Evolutionary conservation across 805 yeast genomes (phyloP), one percentile per base, ranked within the genome.

Genomic region (Starmerella davenportii): DNA sequence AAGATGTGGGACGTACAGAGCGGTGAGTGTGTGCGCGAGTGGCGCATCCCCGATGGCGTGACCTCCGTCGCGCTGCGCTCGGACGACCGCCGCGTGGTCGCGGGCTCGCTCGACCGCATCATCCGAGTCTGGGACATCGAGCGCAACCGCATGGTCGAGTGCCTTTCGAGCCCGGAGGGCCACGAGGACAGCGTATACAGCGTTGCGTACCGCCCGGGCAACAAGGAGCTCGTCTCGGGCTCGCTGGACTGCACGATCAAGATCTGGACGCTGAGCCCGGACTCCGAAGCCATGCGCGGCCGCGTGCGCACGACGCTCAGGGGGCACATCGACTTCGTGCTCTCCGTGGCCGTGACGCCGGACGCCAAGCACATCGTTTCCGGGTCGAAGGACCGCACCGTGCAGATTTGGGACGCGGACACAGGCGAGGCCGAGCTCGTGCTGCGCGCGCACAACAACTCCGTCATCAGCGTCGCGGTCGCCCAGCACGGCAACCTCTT

Each of bases 1-100:
- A 72, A 95, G 57, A 78, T 90, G 54, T 87, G 98, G 98, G 95
- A 87, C 59, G 70, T 85, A 55, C 73, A 79, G 50, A 70, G 82
- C 30, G 90, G 93, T 19, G 84, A 80, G 62, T 81, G 94, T 58
- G 74, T 84, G 18, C 67, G 84, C 53, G 84, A 94, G 35, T 66
- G 87, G 48, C 72, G 84, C 15, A 85, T 87, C 51, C 95, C 87
- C 61, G 96, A 87, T 58, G 98, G 98, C 50, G 96, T 87, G 38
- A 87, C 98, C 40, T 87, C 98, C 0, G 95, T 87, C 34, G 94
- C 95, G 17, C 87, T 87, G 31, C 80, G 94, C 7, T 95, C 95
- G 36, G 93, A 87, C 59, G 95, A 95, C 30, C 73, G 76, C 50
- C 72, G 75, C 51, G 82, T 90, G 51, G 96, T 95, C 30, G 96